Conservation (phyloP, 345 rosid species). For the Aurinia saxatilis region DNA sequence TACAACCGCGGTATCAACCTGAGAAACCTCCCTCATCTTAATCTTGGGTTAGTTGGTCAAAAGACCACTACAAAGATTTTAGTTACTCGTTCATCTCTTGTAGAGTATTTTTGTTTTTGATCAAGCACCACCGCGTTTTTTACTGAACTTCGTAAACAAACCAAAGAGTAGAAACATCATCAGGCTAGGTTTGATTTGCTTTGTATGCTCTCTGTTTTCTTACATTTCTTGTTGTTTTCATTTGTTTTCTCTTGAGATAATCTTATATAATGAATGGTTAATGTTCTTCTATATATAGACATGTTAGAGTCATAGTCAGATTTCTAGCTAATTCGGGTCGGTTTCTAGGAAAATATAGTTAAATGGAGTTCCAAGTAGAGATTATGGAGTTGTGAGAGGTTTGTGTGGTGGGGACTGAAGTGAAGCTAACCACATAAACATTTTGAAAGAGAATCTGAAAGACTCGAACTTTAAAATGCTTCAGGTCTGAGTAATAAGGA, state of each 20-base stretch:
- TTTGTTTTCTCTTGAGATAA: background rate
- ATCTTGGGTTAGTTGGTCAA: slow-evolving; percentile 5
- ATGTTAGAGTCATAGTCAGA: background rate
- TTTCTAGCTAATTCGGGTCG: background rate
- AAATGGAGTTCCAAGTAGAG: background rate
- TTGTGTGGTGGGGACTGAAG: slow-evolving; percentile 14
- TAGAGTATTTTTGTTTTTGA: slow-evolving; percentile 8
- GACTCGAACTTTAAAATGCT: slow-evolving; percentile 7
- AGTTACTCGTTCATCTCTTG: slow-evolving; percentile 5
- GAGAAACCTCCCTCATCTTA: background rate
- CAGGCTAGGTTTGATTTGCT: slow-evolving; percentile 14
- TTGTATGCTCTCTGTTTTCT: background rate
- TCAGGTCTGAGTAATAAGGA: too few species aligned
- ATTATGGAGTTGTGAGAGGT: background rate
- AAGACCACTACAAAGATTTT: background rate
- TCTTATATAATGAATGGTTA: background rate
- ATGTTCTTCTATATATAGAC: background rate
- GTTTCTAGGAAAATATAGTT: background rate
- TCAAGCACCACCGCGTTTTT: background rate
- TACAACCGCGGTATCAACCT: slow-evolving; percentile 23
- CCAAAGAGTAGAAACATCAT: slow-evolving; percentile 9
- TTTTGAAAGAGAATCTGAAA: background rate
- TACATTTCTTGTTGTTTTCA: background rate
- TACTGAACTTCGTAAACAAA: slow-evolving; percentile 4
- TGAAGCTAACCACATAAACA: slow-evolving; percentile 8